These are phyloP conservation scores for Ophiognomonia clavigignenti-juglandacearum DNA, from an alignment of 2,329 filamentous ascomycete species.

Conservation along the genomic window DNA sequence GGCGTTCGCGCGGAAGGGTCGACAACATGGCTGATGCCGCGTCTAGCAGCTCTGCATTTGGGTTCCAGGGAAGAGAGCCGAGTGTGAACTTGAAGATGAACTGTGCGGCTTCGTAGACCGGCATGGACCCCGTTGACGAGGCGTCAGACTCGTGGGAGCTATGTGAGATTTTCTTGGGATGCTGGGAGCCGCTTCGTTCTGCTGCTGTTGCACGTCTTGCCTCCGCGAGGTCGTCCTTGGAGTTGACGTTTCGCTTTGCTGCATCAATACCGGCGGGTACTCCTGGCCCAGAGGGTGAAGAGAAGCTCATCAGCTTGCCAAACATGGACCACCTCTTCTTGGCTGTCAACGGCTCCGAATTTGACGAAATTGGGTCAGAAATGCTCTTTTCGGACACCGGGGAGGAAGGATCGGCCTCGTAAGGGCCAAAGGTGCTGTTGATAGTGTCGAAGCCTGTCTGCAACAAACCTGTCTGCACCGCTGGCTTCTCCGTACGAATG, in stretches of 20 bases:
- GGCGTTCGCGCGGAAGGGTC: conserved; percentile 53
- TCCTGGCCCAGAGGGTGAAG: conserved; percentile 17
- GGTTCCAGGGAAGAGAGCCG: conserved; percentile 36
- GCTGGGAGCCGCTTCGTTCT: conserved; percentile 32
- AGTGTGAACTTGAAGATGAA: conserved; percentile 73
- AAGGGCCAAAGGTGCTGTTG: conserved; percentile 37
- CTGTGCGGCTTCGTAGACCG: conserved; percentile 48
- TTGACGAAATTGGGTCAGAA: conserved; percentile 19
- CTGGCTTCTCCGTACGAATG: conserved; percentile 67
- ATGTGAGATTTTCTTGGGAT: conserved; percentile 31
- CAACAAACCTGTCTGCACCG: conserved; percentile 42
- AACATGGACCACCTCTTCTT: conserved; percentile 62
- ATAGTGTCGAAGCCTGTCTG: conserved; percentile 15
- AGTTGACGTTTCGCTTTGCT: conserved; percentile 21
- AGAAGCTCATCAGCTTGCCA: conserved; percentile 55
- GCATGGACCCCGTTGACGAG: conserved; percentile 51
- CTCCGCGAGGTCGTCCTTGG: conserved; percentile 44
- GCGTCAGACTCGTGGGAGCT: conserved; percentile 33
- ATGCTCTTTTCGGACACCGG: conserved; percentile 11
- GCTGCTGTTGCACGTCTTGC: conserved; percentile 46
- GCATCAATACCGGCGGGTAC: conserved; percentile 8
- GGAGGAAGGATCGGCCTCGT: conserved; percentile 23
- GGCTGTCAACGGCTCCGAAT: conserved; percentile 24
- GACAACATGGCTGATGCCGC: conserved; percentile 43
- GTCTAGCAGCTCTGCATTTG: conserved; percentile 7